Evolutionary conservation across 2,329 filamentous ascomycete species (phyloP), one percentile per base, ranked within the genome.

Genomic region (Trichoderma citrinoviride): DNA sequence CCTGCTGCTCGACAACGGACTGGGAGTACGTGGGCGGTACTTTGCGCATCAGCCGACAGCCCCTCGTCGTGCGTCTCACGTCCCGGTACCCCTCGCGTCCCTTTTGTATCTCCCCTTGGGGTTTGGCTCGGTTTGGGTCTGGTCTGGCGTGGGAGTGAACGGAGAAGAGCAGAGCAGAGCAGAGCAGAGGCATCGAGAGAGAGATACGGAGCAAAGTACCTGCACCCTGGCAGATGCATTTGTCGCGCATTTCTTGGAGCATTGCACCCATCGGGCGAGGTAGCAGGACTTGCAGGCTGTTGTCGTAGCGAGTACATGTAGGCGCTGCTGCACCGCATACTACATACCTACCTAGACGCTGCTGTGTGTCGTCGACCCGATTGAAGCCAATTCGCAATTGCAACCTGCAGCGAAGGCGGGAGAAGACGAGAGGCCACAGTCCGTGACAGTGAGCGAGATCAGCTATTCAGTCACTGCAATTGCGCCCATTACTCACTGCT

Each of bases 31-130:
- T 37, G 33, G 33, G 33, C 10, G 10, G 10, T 37, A 37, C 33
- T 37, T 37, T 37, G 53, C 57, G 57, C 61, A 53, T 65, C 55
- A 61, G 25, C 46, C 37, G 63, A 58, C 40, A 61, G 54, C 54
- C 62, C 62, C 62, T 65, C 62, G 43, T 37, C 33, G 33, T 60
- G 27, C 62, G 54, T 37, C 62, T 46, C 46, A 46, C 53, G 53
- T 44, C 58, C 49, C 52, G 64, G 64, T 65, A 65, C 57, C 52
- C 50, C 64, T 61, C 64, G 64, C 64, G 64, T 65, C 64, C 23
- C 40, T 65, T 47, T 63, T 6, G 17, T 46, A 8, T 52, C 25
- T n/a, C 23, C 21, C 47, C 29, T 40, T 43, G 47, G 58, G 14
- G 29, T 8, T 33, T 33, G 29, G 29, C 29, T 33, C 10, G 29